phyloP scores from a whole-genome alignment of 2,329 filamentous ascomycete species.

The Neocatenulostroma microsporum region DNA sequence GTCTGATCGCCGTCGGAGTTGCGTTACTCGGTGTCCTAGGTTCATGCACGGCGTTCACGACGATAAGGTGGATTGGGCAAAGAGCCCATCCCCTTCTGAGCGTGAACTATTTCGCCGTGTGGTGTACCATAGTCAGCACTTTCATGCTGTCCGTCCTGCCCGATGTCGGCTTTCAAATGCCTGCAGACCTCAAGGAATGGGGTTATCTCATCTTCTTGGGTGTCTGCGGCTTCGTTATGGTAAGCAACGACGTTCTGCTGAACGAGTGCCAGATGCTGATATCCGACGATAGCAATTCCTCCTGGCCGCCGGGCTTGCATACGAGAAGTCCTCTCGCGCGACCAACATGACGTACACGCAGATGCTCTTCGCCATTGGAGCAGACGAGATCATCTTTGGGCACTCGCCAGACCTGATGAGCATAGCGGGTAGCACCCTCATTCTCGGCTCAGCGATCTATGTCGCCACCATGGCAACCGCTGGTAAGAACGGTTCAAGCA shows the following conservation, averaged over 20 bases:
- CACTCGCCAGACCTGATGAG: conserved; percentile 51
- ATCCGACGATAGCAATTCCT: conserved; percentile 61
- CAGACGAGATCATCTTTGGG: conserved; percentile 58
- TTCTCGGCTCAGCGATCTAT: conserved; percentile 58
- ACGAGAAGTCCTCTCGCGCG: conserved; percentile 57
- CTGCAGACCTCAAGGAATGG: conserved; percentile 53
- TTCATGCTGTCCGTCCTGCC: conserved; percentile 52
- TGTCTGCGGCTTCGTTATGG: conserved; percentile 66
- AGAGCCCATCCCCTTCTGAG: conserved; percentile 74
- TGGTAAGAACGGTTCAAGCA: conserved; percentile 18
- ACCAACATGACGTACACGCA: conserved; percentile 63
- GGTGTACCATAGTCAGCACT: conserved; percentile 60
- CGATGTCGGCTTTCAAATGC: conserved; percentile 50
- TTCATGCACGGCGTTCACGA: conserved; percentile 63
- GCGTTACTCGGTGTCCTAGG: conserved; percentile 73
- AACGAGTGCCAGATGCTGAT: too few species aligned
- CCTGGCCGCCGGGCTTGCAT: conserved; percentile 67
- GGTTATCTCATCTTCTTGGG: conserved; percentile 60
- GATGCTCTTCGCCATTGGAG: conserved; percentile 60
- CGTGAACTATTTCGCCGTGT: conserved; percentile 73
- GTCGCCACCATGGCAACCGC: conserved; percentile 50
- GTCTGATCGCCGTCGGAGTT: conserved; percentile 60
- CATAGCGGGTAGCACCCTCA: conserved; percentile 55
- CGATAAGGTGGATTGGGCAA: conserved; percentile 70
- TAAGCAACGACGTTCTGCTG: conserved; percentile 19